These are phyloP conservation scores for Dunaliella sp. DNA, from an alignment of 139 green algal species.

Conservation along the genomic window DNA sequence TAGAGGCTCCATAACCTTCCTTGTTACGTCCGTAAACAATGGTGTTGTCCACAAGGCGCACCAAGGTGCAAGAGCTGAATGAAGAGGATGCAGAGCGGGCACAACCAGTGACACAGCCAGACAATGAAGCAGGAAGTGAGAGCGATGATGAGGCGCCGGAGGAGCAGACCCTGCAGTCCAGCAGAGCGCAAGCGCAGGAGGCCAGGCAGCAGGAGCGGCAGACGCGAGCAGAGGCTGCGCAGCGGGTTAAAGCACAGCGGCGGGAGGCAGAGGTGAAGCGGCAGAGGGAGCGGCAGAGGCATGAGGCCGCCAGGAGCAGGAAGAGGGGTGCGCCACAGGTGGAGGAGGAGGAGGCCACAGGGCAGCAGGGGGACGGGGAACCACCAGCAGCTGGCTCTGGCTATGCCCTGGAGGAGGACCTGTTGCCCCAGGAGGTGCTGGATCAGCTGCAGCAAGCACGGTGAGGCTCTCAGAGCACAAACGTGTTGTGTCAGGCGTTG, in stretches of 20 bases:
- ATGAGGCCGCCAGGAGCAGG: not conserved
- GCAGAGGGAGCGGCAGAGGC: not conserved
- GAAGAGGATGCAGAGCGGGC: too few relatives aligned
- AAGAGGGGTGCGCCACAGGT: not conserved
- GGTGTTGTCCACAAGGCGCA: too few relatives aligned
- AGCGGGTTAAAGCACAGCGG: slow-evolving; percentile 3
- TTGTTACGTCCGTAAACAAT: too few relatives aligned
- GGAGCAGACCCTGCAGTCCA: not conserved
- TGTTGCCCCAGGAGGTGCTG: not conserved
- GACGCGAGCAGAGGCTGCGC: not conserved
- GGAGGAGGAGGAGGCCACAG: not conserved
- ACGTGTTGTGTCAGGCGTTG: too few relatives aligned
- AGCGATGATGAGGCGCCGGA: slow-evolving; percentile 7
- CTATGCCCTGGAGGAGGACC: slow-evolving; percentile 8
- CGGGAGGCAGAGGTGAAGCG: slow-evolving; percentile 1
- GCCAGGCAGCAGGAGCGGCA: not conserved
- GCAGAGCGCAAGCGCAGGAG: not conserved
- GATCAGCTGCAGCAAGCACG: not conserved
- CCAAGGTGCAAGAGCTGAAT: too few relatives aligned
- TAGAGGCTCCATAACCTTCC: too few relatives aligned
- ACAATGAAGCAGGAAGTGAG: not conserved
- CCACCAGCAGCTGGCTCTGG: not conserved
- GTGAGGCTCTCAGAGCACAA: too few relatives aligned
- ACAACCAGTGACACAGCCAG: too few relatives aligned
- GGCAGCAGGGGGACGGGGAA: not conserved